Evolutionary conservation across 495 filamentous ascomycete species (phyloP), one percentile per base, ranked within the genome.

Genomic region (Podospora fimiseda): DNA sequence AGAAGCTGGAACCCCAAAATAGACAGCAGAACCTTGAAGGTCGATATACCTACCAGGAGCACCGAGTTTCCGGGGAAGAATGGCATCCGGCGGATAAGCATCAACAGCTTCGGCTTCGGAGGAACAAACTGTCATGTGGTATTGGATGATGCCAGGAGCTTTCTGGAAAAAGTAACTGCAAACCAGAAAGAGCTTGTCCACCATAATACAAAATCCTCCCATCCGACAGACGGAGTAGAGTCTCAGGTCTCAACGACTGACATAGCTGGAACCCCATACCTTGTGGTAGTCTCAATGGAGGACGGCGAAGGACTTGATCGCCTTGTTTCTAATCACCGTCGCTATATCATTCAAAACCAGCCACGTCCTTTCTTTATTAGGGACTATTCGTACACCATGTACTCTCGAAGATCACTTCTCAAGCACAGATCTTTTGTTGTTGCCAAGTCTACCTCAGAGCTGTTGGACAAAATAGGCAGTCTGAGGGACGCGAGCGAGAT

Each of bases 51-150:
- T 73, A 1, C 47, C 43, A 1, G 51, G 38, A 18, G 27, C 39
- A 4, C 37, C 51, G 11, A 48, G 47, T 11, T 7, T 45, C 1
- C 61, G 53, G 52, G 45, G 0, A 20, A 9, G 11, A 48, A 36
- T 33, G 48, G 53, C 9, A 38, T 53, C 52, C 47, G 43, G 18
- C 51, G 55, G 2, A 43, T 47, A 13, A 52, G 41, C 18, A 60
- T 74, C 16, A 73, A 71, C 52, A 69, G 66, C 50, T 74, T 74
- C 38, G 70, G 72, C 1, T 73, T 69, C 47, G 70, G 72, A 18
- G 70, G 70, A 15, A 66, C 69, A 15, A 72, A 72, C 37, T 67
- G 66, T 4, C 71, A 74, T 42, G 55, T 60, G 24, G 65, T 74
- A 27, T 56, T 74, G 20, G 70, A 73, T 36, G 63, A 66, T 3